These are phyloP conservation scores for Nectriaceae sp. DNA, from an alignment of 2,329 filamentous ascomycete genomes.

Conservation along the genomic window DNA sequence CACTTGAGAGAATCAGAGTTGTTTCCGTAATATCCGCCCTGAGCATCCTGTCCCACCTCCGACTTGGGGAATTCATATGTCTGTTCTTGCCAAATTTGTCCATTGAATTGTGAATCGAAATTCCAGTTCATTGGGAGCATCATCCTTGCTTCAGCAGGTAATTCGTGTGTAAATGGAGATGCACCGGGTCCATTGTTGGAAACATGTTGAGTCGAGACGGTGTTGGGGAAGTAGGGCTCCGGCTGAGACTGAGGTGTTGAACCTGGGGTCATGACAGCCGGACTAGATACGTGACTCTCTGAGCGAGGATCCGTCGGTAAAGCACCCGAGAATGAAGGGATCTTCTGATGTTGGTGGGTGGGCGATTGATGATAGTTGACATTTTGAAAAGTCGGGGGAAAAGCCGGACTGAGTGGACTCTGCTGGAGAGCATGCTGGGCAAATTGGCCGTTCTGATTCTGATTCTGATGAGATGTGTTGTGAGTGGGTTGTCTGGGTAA, in stretches of 20 bases:
- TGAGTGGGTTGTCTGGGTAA: too few relatives aligned
- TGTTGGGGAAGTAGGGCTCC: constrained; percentile 17
- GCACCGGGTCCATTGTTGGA: constrained; percentile 19
- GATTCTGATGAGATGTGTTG: too few relatives aligned
- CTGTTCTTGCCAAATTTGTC: too few relatives aligned
- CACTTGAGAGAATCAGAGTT: too few relatives aligned
- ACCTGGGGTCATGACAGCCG: constrained; percentile 29
- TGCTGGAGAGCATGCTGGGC: constrained; percentile 10
- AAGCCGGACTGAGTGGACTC: constrained; percentile 17
- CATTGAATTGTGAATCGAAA: too few relatives aligned
- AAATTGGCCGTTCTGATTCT: too few relatives aligned
- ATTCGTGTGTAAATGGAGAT: constrained; percentile 44
- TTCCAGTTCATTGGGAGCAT: too few relatives aligned
- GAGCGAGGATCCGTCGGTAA: constrained; percentile 19
- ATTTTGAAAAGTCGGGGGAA: constrained; percentile 24
- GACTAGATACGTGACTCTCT: constrained; percentile 20
- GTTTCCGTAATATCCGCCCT: too few relatives aligned
- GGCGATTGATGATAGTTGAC: constrained; percentile 23
- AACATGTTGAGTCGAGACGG: constrained; percentile 17
- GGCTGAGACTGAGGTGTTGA: constrained; percentile 23
- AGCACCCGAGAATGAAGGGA: constrained; percentile 18
- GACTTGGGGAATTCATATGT: too few relatives aligned
- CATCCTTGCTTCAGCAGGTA: constrained; percentile 46
- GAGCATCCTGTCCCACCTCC: not conserved
- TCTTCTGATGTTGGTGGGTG: constrained; percentile 14